phyloP scores from a whole-genome alignment of 2,329 filamentous ascomycete species.

The Diaporthe citrichinensis region DNA sequence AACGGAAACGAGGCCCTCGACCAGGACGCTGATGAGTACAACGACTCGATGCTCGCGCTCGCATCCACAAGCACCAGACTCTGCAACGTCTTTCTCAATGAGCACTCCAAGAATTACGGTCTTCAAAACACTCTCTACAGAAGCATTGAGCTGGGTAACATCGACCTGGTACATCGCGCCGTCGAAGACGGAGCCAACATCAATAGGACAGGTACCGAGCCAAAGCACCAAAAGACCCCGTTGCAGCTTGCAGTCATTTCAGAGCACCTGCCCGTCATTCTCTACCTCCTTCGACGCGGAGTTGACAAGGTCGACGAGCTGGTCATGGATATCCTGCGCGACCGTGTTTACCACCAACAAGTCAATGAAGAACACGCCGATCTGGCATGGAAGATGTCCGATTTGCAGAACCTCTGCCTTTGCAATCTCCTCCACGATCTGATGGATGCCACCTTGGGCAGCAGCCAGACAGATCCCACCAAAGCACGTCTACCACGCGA shows the following conservation, averaged over 20 bases:
- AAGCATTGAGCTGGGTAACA: background rate
- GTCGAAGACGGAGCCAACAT: background rate
- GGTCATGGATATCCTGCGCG: background rate
- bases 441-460: background rate
- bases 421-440: background rate
- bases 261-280: background rate
- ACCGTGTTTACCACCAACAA: background rate
- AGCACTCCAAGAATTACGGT: background rate
- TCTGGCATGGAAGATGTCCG: too few species aligned
- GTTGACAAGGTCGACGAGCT: background rate
- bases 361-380: too few species aligned
- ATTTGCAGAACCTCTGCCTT: background rate
- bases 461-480: background rate
- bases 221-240: accelerated
- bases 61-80: background rate
- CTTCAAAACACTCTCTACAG: background rate
- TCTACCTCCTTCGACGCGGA: background rate
- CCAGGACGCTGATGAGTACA: too few species aligned
- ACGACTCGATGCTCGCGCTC: background rate
- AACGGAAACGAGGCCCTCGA: too few species aligned
- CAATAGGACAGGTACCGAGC: background rate
- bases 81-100: background rate
- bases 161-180: background rate
- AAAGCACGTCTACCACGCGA: background rate
- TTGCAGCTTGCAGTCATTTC: background rate